Conservation (phyloP, 345 rosid species). For the Geranium brycei region DNA sequence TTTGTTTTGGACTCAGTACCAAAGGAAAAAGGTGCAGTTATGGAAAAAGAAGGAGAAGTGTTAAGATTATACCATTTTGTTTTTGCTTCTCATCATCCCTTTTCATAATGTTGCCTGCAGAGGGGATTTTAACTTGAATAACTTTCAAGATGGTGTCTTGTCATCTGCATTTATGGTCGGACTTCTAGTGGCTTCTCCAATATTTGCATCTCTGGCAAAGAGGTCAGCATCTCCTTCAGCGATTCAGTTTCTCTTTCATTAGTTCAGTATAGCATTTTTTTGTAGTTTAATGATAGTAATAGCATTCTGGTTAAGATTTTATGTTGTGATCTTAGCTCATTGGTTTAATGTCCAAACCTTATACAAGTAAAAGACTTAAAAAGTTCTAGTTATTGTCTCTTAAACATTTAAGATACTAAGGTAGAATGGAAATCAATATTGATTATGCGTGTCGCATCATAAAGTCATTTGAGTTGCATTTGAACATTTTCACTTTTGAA, state of each 20-base stretch:
- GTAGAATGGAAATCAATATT: neutral
- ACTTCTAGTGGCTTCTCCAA: slow-evolving; percentile 79
- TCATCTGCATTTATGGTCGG: slow-evolving; percentile 99
- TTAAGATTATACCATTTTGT: neutral
- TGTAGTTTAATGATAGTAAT: neutral
- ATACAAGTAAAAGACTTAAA: no score
- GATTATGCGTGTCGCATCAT: neutral
- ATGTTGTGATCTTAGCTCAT: neutral
- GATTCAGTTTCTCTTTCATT: neutral
- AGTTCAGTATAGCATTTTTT: no score
- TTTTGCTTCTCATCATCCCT: slow-evolving; percentile 1
- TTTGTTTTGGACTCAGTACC: neutral
- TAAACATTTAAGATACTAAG: neutral
- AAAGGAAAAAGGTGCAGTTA: neutral
- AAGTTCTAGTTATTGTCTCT: no score
- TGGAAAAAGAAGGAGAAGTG: neutral
- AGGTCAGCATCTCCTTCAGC: slow-evolving; percentile 24
- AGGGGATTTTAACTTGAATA: slow-evolving; percentile 64
- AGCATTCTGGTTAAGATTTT: neutral
- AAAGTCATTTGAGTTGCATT: no score
- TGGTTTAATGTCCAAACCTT: neutral
- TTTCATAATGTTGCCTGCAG: slow-evolving; percentile 23
- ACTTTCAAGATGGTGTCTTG: slow-evolving; percentile 85
- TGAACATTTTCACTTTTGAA: neutral
- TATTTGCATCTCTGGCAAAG: slow-evolving; percentile 80